A percentile compares a stretch with the other conserved stretches of the same genome.
Conservation (phyloP, 768 basidiomycete genomes). For the Pisolithus orientalis region DNA sequence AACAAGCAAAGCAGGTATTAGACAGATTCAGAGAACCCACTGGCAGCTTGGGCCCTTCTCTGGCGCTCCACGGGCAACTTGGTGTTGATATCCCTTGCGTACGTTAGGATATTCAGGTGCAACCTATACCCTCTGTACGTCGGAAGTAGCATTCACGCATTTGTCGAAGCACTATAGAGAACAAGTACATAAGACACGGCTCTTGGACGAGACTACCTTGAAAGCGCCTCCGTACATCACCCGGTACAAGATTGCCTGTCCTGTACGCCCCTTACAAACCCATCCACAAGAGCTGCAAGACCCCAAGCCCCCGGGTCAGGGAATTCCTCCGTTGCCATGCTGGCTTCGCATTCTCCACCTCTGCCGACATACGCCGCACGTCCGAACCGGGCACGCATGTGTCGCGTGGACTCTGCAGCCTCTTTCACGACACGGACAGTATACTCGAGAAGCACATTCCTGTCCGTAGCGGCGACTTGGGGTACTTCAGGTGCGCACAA, state of each 20-base stretch:
- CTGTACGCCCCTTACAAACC: slow-evolving; percentile 23
- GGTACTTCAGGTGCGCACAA: slow-evolving; percentile 29
- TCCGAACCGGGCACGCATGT: slow-evolving; percentile 42
- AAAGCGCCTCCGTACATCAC: too few relatives aligned
- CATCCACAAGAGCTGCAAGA: slow-evolving; percentile 36
- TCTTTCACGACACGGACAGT: slow-evolving; percentile 29
- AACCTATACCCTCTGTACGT: too few relatives aligned
- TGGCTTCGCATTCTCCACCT: slow-evolving; percentile 4
- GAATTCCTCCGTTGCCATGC: slow-evolving; percentile 23
- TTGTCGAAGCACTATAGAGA: too few relatives aligned
- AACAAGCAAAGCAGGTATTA: too few relatives aligned
- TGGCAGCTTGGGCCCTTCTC: too few relatives aligned
- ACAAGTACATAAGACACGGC: too few relatives aligned
- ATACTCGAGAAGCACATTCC: not conserved
- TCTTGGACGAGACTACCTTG: too few relatives aligned
- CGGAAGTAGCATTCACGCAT: too few relatives aligned
- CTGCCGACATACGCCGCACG: slow-evolving; percentile 44
- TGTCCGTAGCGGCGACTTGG: not conserved
- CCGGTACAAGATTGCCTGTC: not conserved
- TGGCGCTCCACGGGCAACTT: too few relatives aligned
- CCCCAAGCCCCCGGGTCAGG: slow-evolving; percentile 58
- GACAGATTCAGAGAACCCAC: too few relatives aligned
- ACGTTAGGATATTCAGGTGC: too few relatives aligned
- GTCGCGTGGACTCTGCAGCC: slow-evolving; percentile 43
- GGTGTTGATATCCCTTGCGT: too few relatives aligned